Conservation (phyloP, 2,329 filamentous ascomycete genomes). For the Pseudogymnoascus sp. region DNA sequence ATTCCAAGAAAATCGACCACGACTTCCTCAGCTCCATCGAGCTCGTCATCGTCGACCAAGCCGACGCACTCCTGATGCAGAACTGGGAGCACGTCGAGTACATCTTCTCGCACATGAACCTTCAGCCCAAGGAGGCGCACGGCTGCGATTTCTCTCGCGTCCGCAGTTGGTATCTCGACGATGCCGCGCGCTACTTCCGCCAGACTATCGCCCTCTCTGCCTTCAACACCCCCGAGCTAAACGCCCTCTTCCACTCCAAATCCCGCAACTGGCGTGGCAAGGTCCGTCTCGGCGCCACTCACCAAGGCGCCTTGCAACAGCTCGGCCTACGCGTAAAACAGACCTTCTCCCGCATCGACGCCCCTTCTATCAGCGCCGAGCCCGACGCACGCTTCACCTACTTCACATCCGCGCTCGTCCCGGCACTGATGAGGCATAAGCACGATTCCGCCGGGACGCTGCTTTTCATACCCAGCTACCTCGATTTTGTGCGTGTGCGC, state of each 20-base stretch:
- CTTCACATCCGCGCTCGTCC: constrained; percentile 76
- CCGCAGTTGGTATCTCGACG: constrained; percentile 86
- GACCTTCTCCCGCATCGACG: constrained; percentile 83
- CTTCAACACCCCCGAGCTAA: constrained; percentile 83
- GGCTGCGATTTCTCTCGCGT: constrained; percentile 92
- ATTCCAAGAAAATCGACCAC: constrained; percentile 62
- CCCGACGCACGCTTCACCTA: constrained; percentile 87
- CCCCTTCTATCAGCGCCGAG: constrained; percentile 61
- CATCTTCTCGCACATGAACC: constrained; percentile 85
- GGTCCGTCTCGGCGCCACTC: constrained; percentile 60
- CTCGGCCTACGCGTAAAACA: constrained; percentile 68
- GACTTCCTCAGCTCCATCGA: constrained; percentile 95
- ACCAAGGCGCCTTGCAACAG: constrained; percentile 66
- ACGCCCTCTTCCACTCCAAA: constrained; percentile 66
- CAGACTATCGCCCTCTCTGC: constrained; percentile 78
- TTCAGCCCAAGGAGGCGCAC: constrained; percentile 81
- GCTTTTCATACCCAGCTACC: constrained; percentile 85
- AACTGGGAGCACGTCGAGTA: constrained; percentile 96
- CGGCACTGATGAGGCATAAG: constrained; percentile 62
- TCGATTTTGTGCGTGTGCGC: constrained; percentile 88
- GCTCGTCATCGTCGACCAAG: constrained; percentile 81
- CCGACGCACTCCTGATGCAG: constrained; percentile 91
- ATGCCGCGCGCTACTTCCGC: constrained; percentile 69
- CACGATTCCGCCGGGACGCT: constrained; percentile 64
- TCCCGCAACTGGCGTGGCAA: constrained; percentile 79